These are phyloP conservation scores for Malassezia cuniculi DNA, from an alignment of 1,284 basidiomycete species.

Conservation along the genomic window DNA sequence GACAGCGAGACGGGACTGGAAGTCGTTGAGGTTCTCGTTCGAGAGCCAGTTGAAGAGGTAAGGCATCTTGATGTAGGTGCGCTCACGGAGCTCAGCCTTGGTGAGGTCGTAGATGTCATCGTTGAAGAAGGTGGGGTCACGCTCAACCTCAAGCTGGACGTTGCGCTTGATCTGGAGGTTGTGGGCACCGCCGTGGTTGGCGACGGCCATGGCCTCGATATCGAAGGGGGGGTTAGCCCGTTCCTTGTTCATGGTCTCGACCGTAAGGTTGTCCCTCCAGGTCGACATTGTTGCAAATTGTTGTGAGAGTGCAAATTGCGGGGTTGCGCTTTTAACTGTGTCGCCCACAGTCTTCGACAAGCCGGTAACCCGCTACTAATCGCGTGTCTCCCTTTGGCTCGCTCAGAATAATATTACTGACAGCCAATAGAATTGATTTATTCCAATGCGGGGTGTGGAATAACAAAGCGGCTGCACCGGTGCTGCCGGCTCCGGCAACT, in stretches of 20 bases:
- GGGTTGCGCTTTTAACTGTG: conserved; percentile 4
- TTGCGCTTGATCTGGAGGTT: conserved; percentile 41
- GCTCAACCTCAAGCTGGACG: conserved; percentile 49
- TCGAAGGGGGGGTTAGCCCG: conserved; percentile 50
- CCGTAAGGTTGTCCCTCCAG: conserved; percentile 28
- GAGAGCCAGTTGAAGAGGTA: conserved; percentile 38
- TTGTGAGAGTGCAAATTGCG: not conserved
- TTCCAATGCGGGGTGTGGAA: no score
- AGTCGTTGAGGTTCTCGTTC: conserved; percentile 44
- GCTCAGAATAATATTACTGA: no score
- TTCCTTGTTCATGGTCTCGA: conserved; percentile 47
- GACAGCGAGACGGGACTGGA: conserved; percentile 51
- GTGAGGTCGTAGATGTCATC: conserved; percentile 52
- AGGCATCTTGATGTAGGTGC: conserved; percentile 28
- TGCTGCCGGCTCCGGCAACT: no score
- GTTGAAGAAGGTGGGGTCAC: conserved; percentile 50
- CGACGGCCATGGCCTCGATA: conserved; percentile 47
- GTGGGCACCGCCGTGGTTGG: conserved; percentile 45
- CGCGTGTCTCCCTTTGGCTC: no score
- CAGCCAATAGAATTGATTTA: no score
- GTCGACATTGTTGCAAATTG: conserved; percentile 14
- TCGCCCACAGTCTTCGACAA: no score
- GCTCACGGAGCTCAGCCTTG: conserved; percentile 50
- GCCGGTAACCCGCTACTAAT: no score
- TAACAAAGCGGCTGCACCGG: no score